These are phyloP conservation scores for Fraxinus cuspidata DNA, from an alignment of 257 asterid species.

Conservation along the genomic window DNA sequence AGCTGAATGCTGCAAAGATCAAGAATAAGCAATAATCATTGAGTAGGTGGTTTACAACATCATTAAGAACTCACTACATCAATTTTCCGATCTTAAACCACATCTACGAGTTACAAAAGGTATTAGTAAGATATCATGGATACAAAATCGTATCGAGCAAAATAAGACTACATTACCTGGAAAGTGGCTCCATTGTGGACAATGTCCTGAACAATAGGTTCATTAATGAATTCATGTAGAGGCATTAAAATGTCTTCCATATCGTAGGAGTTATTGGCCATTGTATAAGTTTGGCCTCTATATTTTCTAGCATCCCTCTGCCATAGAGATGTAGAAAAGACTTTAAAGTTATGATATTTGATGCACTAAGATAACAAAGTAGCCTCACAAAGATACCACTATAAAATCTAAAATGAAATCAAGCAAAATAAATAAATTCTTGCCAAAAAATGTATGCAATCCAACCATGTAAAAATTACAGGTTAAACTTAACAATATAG, in stretches of 20 bases:
- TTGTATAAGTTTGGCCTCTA: constrained; percentile 41
- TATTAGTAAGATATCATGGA: constrained; percentile 5
- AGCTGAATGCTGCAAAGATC: neutral
- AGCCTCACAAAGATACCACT: constrained; percentile 7
- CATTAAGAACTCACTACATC: constrained; percentile 3
- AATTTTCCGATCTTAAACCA: constrained; percentile 17
- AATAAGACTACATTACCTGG: constrained; percentile 57
- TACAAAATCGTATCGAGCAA: constrained; percentile 12
- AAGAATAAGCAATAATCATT: constrained; percentile 6
- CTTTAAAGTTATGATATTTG: constrained; percentile 12
- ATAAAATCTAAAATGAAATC: neutral
- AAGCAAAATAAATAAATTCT: constrained; percentile 2
- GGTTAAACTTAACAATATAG: neutral
- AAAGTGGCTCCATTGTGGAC: constrained; percentile 96
- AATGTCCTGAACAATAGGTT: constrained; percentile 78
- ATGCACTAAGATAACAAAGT: neutral
- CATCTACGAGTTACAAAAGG: constrained; percentile 13
- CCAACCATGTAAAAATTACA: neutral
- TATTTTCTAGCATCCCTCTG: constrained; percentile 83
- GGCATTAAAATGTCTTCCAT: constrained; percentile 80
- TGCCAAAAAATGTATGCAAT: constrained; percentile 11
- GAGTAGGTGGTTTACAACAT: constrained; percentile 3
- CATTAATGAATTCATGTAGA: constrained; percentile 69
- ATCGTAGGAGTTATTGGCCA: constrained; percentile 64
- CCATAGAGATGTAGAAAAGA: constrained; percentile 27